Percentiles rank a stretch among this genome's conserved stretches.
Conservation (phyloP, 345 rosid species). For the Gossypium thurberi region DNA sequence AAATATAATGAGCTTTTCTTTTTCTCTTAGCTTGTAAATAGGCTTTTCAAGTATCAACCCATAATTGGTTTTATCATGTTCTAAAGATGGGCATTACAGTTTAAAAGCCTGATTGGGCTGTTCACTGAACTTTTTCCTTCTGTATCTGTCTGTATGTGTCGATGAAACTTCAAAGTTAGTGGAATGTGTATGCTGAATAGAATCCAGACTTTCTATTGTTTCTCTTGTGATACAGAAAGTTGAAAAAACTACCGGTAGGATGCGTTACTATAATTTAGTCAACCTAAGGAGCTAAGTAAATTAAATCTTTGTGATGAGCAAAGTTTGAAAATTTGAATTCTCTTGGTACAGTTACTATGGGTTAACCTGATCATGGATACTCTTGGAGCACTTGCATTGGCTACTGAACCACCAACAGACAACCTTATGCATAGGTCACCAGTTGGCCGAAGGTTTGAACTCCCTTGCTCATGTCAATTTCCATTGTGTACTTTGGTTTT, state of each 20-base stretch:
- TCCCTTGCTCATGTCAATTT: not conserved
- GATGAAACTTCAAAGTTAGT: not conserved
- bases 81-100: not conserved
- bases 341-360: slow-evolving; percentile 72
- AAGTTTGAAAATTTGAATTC: slow-evolving; percentile 8
- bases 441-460: slow-evolving; percentile 85
- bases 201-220: not conserved
- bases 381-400: slow-evolving; percentile 97
- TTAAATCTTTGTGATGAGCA: not conserved
- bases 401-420: slow-evolving; percentile 98
- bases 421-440: slow-evolving; percentile 85
- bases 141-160: not conserved
- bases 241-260: not conserved
- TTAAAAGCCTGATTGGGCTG: not conserved
- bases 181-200: not conserved
- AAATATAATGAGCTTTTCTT: not conserved
- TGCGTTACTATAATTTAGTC: not conserved
- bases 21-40: not conserved
- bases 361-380: slow-evolving; percentile 98
- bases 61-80: not conserved
- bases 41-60: not conserved
- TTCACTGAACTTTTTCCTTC: not conserved
- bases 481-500: not conserved
- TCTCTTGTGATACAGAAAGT: not conserved
- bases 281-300: not conserved